A percentile compares a stretch with the other conserved stretches of the same genome.
These are phyloP conservation scores for Verruconis gallopava DNA, from an alignment of 2,329 filamentous ascomycete genomes.

Conservation along the genomic window DNA sequence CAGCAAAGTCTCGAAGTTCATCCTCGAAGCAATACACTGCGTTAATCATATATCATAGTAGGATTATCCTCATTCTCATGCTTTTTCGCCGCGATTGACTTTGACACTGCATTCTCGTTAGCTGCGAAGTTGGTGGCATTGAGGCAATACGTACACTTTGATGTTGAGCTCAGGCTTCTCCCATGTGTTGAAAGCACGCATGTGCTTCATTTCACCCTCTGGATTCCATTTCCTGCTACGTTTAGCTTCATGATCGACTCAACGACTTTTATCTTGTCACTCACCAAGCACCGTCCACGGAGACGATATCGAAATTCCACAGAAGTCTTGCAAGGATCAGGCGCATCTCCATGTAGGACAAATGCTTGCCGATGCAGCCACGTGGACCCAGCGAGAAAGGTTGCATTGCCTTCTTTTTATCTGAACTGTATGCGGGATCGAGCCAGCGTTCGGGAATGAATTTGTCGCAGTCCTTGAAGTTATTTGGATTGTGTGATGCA, in stretches of 20 bases:
- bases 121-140: no score
- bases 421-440: constrained; percentile 14
- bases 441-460: constrained; percentile 27
- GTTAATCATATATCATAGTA: no score
- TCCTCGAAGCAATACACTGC: no score
- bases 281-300: constrained; percentile 20
- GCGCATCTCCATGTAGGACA: constrained; percentile 24
- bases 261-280: background rate
- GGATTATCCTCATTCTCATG: no score
- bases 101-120: constrained; percentile 2
- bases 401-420: constrained; percentile 21
- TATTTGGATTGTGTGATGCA: constrained; percentile 14
- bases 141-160: constrained; percentile 11
- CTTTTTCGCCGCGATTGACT: background rate
- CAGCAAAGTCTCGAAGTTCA: no score
- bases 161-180: constrained; percentile 17
- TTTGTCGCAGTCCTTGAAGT: constrained; percentile 20
- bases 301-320: constrained; percentile 24
- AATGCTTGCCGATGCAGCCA: constrained; percentile 20
- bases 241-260: no score
- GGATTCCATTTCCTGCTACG: constrained; percentile 17
- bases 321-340: constrained; percentile 20
- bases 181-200: constrained; percentile 12
- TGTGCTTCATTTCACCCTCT: constrained; percentile 14
- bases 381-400: constrained; percentile 21